Percentiles rank a stretch among this genome's conserved stretches.
Evolutionary conservation across 208 protist genomes (phyloP).

Genomic region (Sergeia podlipaevii): DNA sequence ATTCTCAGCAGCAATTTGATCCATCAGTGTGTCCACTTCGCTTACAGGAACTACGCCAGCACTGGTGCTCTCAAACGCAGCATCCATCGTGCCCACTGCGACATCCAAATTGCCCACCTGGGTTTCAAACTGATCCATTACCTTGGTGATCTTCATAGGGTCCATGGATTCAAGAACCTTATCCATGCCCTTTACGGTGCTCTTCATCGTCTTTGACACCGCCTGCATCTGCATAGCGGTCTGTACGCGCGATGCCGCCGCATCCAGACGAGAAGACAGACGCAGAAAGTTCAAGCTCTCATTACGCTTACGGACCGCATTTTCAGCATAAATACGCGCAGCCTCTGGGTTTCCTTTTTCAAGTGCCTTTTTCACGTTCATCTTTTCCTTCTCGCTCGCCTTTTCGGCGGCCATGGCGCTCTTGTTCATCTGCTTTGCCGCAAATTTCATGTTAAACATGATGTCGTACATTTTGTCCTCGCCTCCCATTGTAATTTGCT

Average conservation of each 20-base stretch:
- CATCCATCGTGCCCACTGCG: conserved; percentile 90
- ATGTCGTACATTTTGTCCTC: conserved; percentile 85
- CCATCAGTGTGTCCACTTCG: conserved; percentile 91
- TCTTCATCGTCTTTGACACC: conserved; percentile 93
- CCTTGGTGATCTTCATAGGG: conserved; percentile 79
- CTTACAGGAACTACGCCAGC: conserved; percentile 83
- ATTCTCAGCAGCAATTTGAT: conserved; percentile 94
- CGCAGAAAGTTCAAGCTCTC: conserved; percentile 95
- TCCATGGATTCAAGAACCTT: conserved; percentile 93
- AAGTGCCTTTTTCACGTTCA: conserved; percentile 94
- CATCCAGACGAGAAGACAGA: conserved; percentile 95
- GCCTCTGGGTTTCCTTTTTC: conserved; percentile 97
- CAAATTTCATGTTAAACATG: conserved; percentile 96
- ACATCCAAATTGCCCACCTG: conserved; percentile 96
- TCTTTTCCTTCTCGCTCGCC: conserved; percentile 90
- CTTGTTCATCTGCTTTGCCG: conserved; percentile 93
- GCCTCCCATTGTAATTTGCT: conserved; percentile 34
- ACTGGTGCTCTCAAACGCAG: conserved; percentile 88
- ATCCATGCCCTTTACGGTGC: conserved; percentile 95
- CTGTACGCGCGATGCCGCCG: conserved; percentile 93
- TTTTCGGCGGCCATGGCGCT: conserved; percentile 84
- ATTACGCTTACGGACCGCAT: conserved; percentile 97
- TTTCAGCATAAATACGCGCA: conserved; percentile 98
- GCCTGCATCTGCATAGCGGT: conserved; percentile 91
- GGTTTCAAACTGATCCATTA: conserved; percentile 98